Percentiles rank a stretch among this genome's conserved stretches.
phyloP scores from a whole-genome alignment of 1,284 basidiomycete genomes.

The Irpex lacteus region DNA sequence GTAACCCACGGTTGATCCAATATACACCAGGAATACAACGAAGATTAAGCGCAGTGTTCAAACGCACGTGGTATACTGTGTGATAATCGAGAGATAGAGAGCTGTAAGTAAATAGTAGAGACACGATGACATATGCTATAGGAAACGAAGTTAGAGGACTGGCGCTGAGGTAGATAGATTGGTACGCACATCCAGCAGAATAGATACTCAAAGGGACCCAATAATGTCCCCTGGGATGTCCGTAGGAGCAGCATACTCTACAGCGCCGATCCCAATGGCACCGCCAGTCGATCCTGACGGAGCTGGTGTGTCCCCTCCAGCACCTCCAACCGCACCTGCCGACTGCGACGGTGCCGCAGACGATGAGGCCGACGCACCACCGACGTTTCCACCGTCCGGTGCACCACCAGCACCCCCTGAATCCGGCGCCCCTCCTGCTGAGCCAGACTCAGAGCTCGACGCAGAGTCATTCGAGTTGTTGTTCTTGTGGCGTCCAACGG shows the following conservation, averaged over 20 bases:
- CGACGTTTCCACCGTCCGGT: neutral
- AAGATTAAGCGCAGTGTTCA: neutral
- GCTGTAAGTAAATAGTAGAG: too few relatives aligned
- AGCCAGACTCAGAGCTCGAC: neutral
- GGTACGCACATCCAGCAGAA: neutral
- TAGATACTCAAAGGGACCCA: neutral
- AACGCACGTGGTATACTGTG: neutral
- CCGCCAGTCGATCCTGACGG: neutral
- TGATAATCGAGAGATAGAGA: neutral
- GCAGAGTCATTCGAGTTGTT: constrained; percentile 11
- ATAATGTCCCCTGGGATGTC: neutral
- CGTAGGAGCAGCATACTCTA: neutral
- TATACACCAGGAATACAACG: neutral
- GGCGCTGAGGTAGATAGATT: neutral
- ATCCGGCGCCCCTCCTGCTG: neutral
- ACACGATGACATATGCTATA: too few relatives aligned
- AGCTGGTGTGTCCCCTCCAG: neutral
- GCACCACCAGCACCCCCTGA: neutral
- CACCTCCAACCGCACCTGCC: neutral
- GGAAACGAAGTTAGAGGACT: too few relatives aligned
- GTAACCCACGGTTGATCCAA: neutral
- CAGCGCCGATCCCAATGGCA: neutral
- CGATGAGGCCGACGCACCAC: neutral
- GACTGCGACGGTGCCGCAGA: neutral
- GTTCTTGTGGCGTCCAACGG: constrained; percentile 29